These are phyloP conservation scores for Myochromella boudieri DNA, from an alignment of 768 basidiomycete species.

Conservation along the genomic window DNA sequence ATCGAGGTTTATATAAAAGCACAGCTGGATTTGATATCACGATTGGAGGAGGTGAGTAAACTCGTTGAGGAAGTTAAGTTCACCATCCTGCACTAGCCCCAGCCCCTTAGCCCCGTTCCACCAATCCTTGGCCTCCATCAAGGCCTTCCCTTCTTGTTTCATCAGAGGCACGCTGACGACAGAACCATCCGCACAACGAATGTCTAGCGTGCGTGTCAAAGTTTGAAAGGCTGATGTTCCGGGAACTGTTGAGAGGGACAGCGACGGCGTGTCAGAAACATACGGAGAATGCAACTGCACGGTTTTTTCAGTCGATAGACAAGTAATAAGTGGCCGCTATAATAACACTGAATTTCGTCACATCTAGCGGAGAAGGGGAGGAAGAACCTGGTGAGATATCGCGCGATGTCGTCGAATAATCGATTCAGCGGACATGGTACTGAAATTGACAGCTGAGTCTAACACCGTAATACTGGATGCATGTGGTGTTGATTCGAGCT, in stretches of 20 bases:
- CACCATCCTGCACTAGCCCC: constrained; percentile 20
- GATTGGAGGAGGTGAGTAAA: no score
- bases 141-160: constrained; percentile 59
- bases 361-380: neutral
- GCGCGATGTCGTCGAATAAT: constrained; percentile 60
- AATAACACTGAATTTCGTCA: constrained; percentile 1
- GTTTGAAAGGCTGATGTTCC: constrained; percentile 47
- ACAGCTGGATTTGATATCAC: no score
- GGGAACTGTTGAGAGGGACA: constrained; percentile 22
- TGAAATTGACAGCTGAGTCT: constrained; percentile 58
- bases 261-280: constrained; percentile 12
- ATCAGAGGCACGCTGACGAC: constrained; percentile 55
- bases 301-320: constrained; percentile 29
- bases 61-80: constrained; percentile 21
- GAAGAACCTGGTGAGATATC: constrained; percentile 64
- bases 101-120: constrained; percentile 65
- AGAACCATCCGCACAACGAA: constrained; percentile 55
- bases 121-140: constrained; percentile 64
- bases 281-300: constrained; percentile 41
- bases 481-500: constrained; percentile 32
- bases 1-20: no score
- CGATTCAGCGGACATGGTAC: constrained; percentile 50
- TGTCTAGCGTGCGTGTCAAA: constrained; percentile 37
- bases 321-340: constrained; percentile 34
- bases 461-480: constrained; percentile 61